Evolutionary conservation across 148 eudicot genomes (phyloP).

Genomic region (Amaranthus cruentus): DNA sequence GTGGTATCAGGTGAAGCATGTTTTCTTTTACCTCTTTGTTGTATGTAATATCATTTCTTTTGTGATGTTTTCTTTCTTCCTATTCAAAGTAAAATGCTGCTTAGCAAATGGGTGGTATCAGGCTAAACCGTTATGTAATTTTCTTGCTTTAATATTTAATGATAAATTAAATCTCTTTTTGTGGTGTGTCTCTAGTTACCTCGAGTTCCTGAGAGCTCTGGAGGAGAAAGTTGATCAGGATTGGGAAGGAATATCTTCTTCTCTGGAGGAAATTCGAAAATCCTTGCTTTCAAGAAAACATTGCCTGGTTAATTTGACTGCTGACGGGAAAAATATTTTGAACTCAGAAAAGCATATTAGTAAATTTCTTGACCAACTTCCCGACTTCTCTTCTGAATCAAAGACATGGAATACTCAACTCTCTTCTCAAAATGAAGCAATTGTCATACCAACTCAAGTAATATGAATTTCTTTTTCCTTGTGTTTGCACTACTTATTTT

Average conservation of each 20-base stretch:
- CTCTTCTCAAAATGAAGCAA: conserved; percentile 74
- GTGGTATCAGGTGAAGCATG: conserved; percentile 70
- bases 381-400: conserved; percentile 42
- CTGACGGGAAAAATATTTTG: conserved; percentile 72
- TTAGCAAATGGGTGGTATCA: too few species aligned
- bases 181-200: conserved; percentile 52
- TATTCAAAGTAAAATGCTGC: conserved; percentile 4
- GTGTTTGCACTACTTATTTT: background rate
- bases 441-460: conserved; percentile 96
- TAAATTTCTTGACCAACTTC: conserved; percentile 83
- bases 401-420: conserved; percentile 68
- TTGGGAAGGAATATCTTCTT: conserved; percentile 71
- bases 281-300: conserved; percentile 63
- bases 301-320: conserved; percentile 84
- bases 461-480: conserved; percentile 7
- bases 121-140: background rate
- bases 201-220: conserved; percentile 65
- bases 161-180: conserved; percentile 3
- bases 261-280: conserved; percentile 89
- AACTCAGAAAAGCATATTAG: conserved; percentile 61
- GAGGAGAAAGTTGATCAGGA: conserved; percentile 76
- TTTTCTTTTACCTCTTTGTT: conserved; percentile 2
- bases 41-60: background rate
- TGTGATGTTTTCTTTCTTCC: background rate
- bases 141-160: conserved; percentile 10